Evolutionary conservation across 208 protist genomes (phyloP), one percentile per base, ranked within the genome.

Genomic region (Acanthamoeba lenticulata): DNA sequence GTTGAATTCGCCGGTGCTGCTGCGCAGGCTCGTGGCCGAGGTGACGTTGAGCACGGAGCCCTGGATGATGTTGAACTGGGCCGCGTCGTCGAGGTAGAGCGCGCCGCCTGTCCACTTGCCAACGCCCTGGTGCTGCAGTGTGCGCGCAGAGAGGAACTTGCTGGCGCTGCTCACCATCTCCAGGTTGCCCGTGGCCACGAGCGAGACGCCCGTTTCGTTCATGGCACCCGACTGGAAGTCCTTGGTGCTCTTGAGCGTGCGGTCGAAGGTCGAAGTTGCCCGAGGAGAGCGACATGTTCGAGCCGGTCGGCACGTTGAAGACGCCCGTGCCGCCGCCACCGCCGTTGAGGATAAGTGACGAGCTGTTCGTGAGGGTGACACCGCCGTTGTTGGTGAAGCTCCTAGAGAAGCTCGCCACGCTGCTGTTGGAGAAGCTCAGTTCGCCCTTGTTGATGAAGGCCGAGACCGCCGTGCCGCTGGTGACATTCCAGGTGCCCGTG

Each of bases 21-120:
- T 92, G 60, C 38, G 55, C 40, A 92, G 60, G 38, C 27, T 55
- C 34, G 47, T 38, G 36, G 55, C 86, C 36, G 86, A 19, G 42
- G 44, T 74, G 27, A 49, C 57, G 65, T 74, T 92, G 65, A 92
- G 60, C 57, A 92, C 86, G 65, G 55, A 38, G 86, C 45, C 86
- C 55, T 67, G 55, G n/a, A 77, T 29, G 9, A 92, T 42, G 86
- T 67, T 77, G 65, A 92, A 92, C 60, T 38, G n/a, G 29, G 86
- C 49, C 36, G 38, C 86, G 45, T 45, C 29, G 60, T 92, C 57
- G 60, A 92, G 55, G 86, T 77, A 92, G 40, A 92, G 40, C 38
- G n/a, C 65, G 86, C 86, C 86, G n/a, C 38, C 6, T 17, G 86
- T 92, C 86, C 86, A 92, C 65, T 92, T 92, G 49, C 86, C 86